Conservation (phyloP, 441 rosid genomes). For the Populus trichocarpa region DNA sequence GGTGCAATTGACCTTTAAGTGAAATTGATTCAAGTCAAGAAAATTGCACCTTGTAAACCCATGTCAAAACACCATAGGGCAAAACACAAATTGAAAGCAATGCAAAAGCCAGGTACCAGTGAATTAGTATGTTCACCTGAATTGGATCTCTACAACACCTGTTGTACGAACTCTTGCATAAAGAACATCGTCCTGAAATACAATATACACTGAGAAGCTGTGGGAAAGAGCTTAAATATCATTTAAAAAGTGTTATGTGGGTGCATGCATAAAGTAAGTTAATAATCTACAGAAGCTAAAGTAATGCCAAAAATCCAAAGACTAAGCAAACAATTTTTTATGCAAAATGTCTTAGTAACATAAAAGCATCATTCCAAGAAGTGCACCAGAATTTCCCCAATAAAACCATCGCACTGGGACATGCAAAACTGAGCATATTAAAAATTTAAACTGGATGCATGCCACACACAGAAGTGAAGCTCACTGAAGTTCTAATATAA, state of each 20-base stretch:
- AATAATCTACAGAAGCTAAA: not conserved
- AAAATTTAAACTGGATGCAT: not conserved
- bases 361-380: not conserved
- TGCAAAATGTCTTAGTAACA: not conserved
- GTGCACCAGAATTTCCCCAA: not conserved
- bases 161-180: constrained; percentile 97
- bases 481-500: not conserved
- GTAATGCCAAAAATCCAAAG: not conserved
- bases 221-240: not conserved
- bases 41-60: not conserved
- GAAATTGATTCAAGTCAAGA: not conserved
- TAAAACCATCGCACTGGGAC: not conserved
- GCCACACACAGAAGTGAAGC: not conserved
- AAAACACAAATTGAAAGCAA: not conserved
- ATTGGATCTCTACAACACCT: constrained; percentile 96
- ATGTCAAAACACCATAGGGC: not conserved
- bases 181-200: constrained; percentile 88
- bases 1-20: not conserved
- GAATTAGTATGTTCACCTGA: constrained; percentile 59
- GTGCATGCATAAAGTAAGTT: not conserved
- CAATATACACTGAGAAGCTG: constrained; percentile 18
- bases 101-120: not conserved
- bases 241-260: not conserved
- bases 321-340: not conserved
- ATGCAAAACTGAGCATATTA: not conserved